A percentile compares a stretch with the other conserved stretches of the same genome.
Evolutionary conservation across 2,329 filamentous ascomycete genomes (phyloP).

Genomic region (Rachicladosporium sp.): DNA sequence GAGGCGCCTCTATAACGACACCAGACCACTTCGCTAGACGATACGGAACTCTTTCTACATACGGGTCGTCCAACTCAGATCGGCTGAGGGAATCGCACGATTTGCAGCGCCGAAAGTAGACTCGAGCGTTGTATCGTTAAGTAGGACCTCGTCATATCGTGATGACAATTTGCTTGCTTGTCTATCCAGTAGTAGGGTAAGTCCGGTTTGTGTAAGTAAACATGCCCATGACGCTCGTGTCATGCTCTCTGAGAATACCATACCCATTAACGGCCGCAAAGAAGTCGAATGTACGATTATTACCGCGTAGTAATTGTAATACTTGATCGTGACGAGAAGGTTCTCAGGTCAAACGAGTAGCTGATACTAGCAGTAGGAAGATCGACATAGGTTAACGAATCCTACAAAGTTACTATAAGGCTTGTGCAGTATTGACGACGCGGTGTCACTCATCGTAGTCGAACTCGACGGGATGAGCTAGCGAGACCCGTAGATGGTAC

Average conservation of each 20-base stretch:
- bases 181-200: constrained; percentile 25
- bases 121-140: background rate
- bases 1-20: background rate
- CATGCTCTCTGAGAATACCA: constrained; percentile 18
- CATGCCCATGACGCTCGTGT: constrained; percentile 31
- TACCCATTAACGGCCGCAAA: too few species aligned
- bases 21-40: constrained; percentile 1
- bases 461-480: background rate
- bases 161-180: constrained; percentile 30
- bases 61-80: background rate
- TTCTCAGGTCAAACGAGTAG: too few species aligned
- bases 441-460: too few species aligned
- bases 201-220: constrained; percentile 25
- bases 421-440: background rate
- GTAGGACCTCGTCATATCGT: constrained; percentile 29
- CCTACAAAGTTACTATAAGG: background rate
- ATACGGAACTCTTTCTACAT: constrained; percentile 1
- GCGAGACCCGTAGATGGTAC: background rate
- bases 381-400: background rate
- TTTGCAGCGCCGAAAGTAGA: background rate
- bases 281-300: too few species aligned
- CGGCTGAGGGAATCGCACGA: background rate
- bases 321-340: too few species aligned
- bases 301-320: too few species aligned
- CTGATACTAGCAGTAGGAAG: too few species aligned